Base-by-base conservation (phyloP, 1,139 yeast species). In the Pichia norvegensis region DNA sequence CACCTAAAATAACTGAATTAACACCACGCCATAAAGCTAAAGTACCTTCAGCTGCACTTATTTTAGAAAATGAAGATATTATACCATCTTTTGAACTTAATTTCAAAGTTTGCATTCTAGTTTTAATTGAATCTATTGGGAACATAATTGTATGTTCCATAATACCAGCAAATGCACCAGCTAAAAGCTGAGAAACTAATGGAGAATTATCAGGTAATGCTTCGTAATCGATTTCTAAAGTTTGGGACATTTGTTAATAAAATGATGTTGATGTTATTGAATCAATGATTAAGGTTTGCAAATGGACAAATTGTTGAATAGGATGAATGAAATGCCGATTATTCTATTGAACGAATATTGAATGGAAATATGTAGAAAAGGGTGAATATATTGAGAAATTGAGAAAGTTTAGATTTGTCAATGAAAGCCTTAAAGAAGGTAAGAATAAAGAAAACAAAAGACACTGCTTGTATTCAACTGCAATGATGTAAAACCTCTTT, bases 121-220 rank as follows among this genome's bases (percentile, higher is more conserved):
- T 92, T 70, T 86, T 92, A 58, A 92, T 76, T 20, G 95, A 95
- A 64, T 92, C 98, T 43, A 92, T 79, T 3, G 98, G 98, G 62
- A 82, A 92, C 96, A 92, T 87, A 37, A 92, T 88, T 2, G 96
- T 83, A 64, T 92, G 98, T 65, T 92, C 98, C 95, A 90, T 88
- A 51, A 92, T 86, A 27, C 98, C 98, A 17, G 98, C 98, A 68
- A 87, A 85, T 0, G 97, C 97, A 16, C 98, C 98, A 2, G 98
- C 98, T 16, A 73, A 63, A 53, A 92, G 72, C 62, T 90, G 95
- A 10, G 95, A 88, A 6, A 79, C 65, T 47, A 92, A 67, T 1
- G 97, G 82, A 14, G 97, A 90, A 58, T 81, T 81, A 38, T 83
- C 86, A 1, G 98, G 98, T 40, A 92, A 74, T 1, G 96, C 82